Conservation (phyloP, 441 rosid species). For the Pelargonium cotyledonis region DNA sequence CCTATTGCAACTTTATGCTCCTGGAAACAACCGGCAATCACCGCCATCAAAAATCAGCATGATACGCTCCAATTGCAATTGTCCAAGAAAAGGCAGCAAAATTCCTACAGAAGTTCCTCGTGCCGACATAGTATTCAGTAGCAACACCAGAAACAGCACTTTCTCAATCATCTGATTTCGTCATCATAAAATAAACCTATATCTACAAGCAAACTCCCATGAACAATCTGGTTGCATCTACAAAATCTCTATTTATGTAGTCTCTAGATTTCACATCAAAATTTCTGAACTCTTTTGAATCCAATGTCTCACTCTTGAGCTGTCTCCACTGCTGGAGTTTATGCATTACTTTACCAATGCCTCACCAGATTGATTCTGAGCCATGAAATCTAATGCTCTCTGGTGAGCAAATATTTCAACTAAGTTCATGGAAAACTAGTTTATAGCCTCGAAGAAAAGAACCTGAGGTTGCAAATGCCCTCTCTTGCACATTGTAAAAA, state of each 20-base stretch:
- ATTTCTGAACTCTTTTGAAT: constrained; percentile 9
- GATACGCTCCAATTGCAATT: no score
- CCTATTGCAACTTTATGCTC: no score
- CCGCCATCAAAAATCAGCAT: no score
- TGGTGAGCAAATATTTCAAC: constrained; percentile 20
- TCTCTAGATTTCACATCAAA: constrained; percentile 20
- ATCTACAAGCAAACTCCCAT: neutral
- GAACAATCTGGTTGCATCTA: neutral
- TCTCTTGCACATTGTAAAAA: constrained; percentile 59
- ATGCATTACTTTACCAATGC: constrained; percentile 23
- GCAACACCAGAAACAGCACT: neutral
- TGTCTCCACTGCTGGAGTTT: constrained; percentile 12
- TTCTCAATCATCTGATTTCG: neutral
- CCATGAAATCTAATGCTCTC: constrained; percentile 14
- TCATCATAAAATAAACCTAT: neutral
- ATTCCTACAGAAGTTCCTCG: no score
- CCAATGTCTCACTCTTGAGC: constrained; percentile 13
- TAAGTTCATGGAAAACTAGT: constrained; percentile 29
- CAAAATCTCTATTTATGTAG: constrained; percentile 18
- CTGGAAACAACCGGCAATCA: no score
- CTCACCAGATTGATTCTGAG: constrained; percentile 12
- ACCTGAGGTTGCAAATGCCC: constrained; percentile 97
- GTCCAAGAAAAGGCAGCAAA: no score
- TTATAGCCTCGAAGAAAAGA: constrained; percentile 73
- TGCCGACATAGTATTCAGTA: neutral